Base-by-base conservation (phyloP, 371 early-diverging fungal species). In the Smittium mucronatum region DNA sequence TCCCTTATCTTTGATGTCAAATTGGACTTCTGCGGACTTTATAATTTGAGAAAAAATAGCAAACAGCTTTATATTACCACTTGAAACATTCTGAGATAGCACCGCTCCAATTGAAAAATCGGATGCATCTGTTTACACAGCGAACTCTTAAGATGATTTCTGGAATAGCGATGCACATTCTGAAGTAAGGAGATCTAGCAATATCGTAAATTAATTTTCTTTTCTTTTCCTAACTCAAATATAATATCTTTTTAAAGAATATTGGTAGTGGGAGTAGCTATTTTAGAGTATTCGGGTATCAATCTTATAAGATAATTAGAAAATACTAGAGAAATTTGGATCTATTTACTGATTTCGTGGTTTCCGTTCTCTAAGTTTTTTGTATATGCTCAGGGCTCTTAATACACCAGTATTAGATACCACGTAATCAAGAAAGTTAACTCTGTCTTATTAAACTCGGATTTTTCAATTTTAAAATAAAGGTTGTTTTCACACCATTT, bases 391-490 rank as follows among this genome's bases (percentile, higher is more conserved):
- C 57, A 29, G 32, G 34, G 34, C 28, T 0, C 29, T 8, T 30
- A 58, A 16, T 26, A 36, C 15, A 15, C 67, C 69, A n/a, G 58
- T 32, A 25, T 31, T 65, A 26, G 73, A 72, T 15, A 85, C 59
- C 1, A 75, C 57, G 69, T 77, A 76, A 2, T 85, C 84, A 15
- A 84, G 70, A 70, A 76, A 86, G 8, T 76, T 16, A 86, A 28
- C 34, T 77, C 70, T 0, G 29, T 32, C 21, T 66, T 32, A 34
- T 57, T 35, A 70, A 86, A 85, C 21, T 74, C 66, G 71, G 85
- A 88, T 69, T 89, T 89, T 61, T 76, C 73, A 2, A 73, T 58
- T n/a, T 85, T 85, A 8, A 21, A 33, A 33, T 28, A 68, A 5
- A 68, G 57, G 15, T 68, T 68, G 33, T 68, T 32, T 25, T 0